These are phyloP conservation scores for Moesziomyces aphidis DNA, from an alignment of 1,284 basidiomycete species.

Conservation along the genomic window DNA sequence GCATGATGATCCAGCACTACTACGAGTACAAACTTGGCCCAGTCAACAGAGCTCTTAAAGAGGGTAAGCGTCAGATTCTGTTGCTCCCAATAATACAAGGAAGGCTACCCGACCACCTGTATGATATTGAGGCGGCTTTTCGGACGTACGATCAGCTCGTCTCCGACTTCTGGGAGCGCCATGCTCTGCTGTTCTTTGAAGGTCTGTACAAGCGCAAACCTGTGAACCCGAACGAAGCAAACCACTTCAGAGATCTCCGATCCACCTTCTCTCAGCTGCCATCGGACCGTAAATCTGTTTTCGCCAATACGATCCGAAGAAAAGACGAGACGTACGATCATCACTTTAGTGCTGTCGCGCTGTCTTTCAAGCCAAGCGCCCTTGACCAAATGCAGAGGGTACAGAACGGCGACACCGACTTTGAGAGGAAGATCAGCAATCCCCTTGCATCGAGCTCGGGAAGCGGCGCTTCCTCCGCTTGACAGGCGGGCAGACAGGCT, in stretches of 20 bases:
- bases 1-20: constrained; percentile 20
- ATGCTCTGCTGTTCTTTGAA: neutral
- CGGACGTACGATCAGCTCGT: constrained; percentile 4
- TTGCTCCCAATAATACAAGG: too few relatives aligned
- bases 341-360: neutral
- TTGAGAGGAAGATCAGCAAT: too few relatives aligned
- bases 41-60: neutral
- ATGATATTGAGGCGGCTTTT: too few relatives aligned
- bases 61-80: too few relatives aligned
- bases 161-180: constrained; percentile 2
- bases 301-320: neutral
- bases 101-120: too few relatives aligned
- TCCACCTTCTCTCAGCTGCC: constrained; percentile 5
- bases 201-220: neutral
- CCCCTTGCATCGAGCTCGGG: too few relatives aligned
- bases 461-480: too few relatives aligned
- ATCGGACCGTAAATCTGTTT: constrained; percentile 1
- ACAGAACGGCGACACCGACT: too few relatives aligned
- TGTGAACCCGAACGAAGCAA: neutral
- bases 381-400: too few relatives aligned
- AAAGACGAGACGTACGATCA: neutral
- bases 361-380: too few relatives aligned
- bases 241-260: neutral
- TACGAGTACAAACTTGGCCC: neutral
- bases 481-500: too few relatives aligned